A percentile compares a stretch with the other conserved stretches of the same genome.
Evolutionary conservation across 495 filamentous ascomycete species (phyloP).

Genomic region (Penicillium paradoxum): DNA sequence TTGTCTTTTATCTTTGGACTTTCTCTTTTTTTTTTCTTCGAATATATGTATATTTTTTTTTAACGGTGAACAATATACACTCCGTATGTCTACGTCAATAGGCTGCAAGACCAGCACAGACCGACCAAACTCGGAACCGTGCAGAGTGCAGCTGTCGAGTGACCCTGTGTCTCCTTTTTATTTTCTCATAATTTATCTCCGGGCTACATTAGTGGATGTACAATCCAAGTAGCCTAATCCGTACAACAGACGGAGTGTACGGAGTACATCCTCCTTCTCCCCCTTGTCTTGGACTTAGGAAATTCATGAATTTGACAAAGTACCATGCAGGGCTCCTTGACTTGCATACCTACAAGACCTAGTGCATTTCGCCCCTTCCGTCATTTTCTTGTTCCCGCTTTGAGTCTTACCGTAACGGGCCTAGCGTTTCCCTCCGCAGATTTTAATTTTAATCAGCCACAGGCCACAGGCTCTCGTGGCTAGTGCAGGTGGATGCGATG

Average conservation of each 20-base stretch:
- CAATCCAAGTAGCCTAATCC: conserved; percentile 1
- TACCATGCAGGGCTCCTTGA: conserved; percentile 20
- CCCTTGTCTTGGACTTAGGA: neutral
- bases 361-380: conserved; percentile 35
- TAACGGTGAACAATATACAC: neutral
- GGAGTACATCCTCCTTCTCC: too few species aligned
- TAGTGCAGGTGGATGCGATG: conserved; percentile 18
- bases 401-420: conserved; percentile 9
- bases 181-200: conserved; percentile 5
- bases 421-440: conserved; percentile 12
- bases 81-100: conserved; percentile 1
- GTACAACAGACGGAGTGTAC: too few species aligned
- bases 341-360: conserved; percentile 18
- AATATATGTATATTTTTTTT: too few species aligned
- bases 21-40: neutral
- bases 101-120: conserved; percentile 15
- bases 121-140: conserved; percentile 17
- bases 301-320: neutral
- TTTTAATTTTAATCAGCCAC: conserved; percentile 6
- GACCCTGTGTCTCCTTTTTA: conserved; percentile 7
- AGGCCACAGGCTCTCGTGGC: conserved; percentile 2
- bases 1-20: neutral
- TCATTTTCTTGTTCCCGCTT: conserved; percentile 22
- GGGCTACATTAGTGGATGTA: neutral
- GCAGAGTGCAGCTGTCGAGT: conserved; percentile 18